These are phyloP conservation scores for Pseudonitzschia pungens DNA, from an alignment of 108 stramenopile genomes.

Conservation along the genomic window DNA sequence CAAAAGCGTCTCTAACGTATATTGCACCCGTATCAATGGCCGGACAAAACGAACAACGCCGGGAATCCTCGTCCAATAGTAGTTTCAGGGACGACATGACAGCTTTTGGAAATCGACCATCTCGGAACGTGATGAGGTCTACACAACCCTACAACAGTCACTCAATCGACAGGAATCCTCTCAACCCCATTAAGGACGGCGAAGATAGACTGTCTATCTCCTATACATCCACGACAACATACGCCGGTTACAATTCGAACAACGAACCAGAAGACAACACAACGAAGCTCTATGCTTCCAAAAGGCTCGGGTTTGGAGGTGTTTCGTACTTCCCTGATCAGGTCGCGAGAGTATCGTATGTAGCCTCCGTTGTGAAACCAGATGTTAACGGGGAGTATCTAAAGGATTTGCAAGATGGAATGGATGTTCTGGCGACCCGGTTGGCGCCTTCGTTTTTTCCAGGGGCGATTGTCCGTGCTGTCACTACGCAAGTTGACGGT, in stretches of 20 bases:
- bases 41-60: not conserved
- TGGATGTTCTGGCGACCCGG: not conserved
- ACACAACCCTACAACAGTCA: not conserved
- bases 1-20: too few relatives aligned
- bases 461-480: not conserved
- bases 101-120: not conserved
- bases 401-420: not conserved
- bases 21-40: not conserved
- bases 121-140: not conserved
- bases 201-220: not conserved
- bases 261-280: not conserved
- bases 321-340: conserved; percentile 21
- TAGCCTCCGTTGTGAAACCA: conserved; percentile 5
- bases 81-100: not conserved
- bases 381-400: not conserved
- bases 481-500: conserved; percentile 13
- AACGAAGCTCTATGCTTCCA: not conserved
- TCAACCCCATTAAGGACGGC: conserved; percentile 5
- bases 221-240: not conserved
- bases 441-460: conserved; percentile 14
- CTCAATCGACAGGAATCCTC: conserved; percentile 8
- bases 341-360: conserved; percentile 8
- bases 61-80: not conserved
- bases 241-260: not conserved
- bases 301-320: not conserved